Base-by-base conservation (phyloP, 1,139 yeast genomes). In the Yamadazyma triangularis region DNA sequence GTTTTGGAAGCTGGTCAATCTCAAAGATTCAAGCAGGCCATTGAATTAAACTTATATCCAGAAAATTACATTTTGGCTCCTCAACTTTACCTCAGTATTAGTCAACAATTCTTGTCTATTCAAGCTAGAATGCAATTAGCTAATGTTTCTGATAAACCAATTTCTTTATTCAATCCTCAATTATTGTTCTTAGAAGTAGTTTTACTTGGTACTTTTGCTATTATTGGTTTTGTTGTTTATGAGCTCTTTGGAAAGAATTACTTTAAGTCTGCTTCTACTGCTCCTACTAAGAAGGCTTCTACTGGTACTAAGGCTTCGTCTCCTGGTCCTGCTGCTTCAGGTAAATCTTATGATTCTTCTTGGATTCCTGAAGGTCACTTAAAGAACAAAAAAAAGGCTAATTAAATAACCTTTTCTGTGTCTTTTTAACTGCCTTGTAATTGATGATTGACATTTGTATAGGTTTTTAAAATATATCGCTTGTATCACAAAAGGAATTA, bases 111-210 rank as follows among this genome's bases (percentile, higher is more conserved):
- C 34, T 57, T 80, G 46, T 64, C 71, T 42, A 64, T 81, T 28
- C 75, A 78, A 31, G 73, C 82, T 25, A 67, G 74, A 47, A 74
- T 78, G 29, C 77, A 75, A 46, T 61, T 79, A 40, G 63, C 84
- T 24, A 56, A 65, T 21, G 71, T 87, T 38, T 55, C 57, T n/a
- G 95, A 87, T 44, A 73, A 71, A 23, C 70, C 80, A 32, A 64
- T 87, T 45, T 80, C 94, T 1, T 44, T 80, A 36, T 79, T 82
- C 58, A 76, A 84, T 52, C 91, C 89, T 18, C 78, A 82, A 54
- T 72, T 86, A 49, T 55, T 86, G 39, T 55, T 83, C 28, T 70
- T 82, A 44, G 82, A 78, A 49, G 34, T 76, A 12, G 49, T 85
- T 22, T 61, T 84, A 42, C 47, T 64, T 9, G 71, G 61, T 13